Conservation (phyloP, 2,329 filamentous ascomycete genomes). For the Nemania sp. region DNA sequence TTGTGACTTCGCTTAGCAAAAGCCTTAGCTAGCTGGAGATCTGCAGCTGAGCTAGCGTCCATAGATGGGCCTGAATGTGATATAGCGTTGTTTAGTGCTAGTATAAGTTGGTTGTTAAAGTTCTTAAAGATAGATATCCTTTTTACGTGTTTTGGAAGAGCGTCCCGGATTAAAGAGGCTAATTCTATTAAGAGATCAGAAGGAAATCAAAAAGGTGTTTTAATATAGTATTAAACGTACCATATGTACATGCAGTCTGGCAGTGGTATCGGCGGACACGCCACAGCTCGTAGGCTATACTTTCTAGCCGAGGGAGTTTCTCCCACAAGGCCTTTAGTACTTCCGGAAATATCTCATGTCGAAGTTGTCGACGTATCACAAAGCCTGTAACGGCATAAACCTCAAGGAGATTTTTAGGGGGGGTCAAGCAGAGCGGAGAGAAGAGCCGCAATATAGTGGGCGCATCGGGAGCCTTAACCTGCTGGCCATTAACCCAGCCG, state of each 20-base stretch:
- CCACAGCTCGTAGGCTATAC: slow-evolving; percentile 52
- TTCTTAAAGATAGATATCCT: slow-evolving; percentile 49
- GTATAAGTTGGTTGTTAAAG: slow-evolving; percentile 40
- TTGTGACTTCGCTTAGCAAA: slow-evolving; percentile 47
- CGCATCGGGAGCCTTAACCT: slow-evolving; percentile 41
- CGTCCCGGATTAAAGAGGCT: slow-evolving; percentile 19
- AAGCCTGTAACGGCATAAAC: slow-evolving; percentile 41
- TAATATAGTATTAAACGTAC: slow-evolving; percentile 22
- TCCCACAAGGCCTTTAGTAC: slow-evolving; percentile 41
- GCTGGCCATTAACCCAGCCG: slow-evolving; percentile 50
- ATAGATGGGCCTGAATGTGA: slow-evolving; percentile 19
- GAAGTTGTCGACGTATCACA: slow-evolving; percentile 52
- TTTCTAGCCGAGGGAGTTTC: slow-evolving; percentile 47
- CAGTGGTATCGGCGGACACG: slow-evolving; percentile 39
- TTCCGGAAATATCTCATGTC: slow-evolving; percentile 42
- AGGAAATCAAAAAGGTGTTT: slow-evolving; percentile 17
- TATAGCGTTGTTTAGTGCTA: slow-evolving; percentile 21
- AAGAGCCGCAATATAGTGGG: slow-evolving; percentile 47
- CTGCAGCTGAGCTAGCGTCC: slow-evolving; percentile 17
- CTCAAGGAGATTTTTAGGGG: slow-evolving; percentile 37
- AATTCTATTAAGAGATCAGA: slow-evolving; percentile 24
- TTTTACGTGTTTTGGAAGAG: slow-evolving; percentile 45
- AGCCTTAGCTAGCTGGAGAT: slow-evolving; percentile 30
- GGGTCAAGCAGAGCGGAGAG: slow-evolving; percentile 21
- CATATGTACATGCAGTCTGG: slow-evolving; percentile 20